A percentile compares a stretch with the other conserved stretches of the same genome.
These are phyloP conservation scores for Larix kaempferi DNA, from an alignment of 75 land plant species.

Conservation along the genomic window DNA sequence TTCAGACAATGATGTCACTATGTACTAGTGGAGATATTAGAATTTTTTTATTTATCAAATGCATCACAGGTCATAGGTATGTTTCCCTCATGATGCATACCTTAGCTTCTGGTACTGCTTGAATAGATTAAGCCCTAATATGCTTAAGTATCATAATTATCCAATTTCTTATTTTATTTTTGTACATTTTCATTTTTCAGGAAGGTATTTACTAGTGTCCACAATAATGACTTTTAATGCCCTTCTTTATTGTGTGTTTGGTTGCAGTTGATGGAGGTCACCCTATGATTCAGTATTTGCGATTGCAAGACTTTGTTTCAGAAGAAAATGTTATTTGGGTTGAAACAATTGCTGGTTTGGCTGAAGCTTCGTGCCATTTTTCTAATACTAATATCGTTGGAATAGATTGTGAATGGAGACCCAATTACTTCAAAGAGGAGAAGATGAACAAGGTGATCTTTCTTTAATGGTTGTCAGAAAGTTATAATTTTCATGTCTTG, in stretches of 20 bases:
- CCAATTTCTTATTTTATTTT: neutral
- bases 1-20: no score
- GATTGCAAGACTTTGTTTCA: neutral
- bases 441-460: no score
- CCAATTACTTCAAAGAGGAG: neutral
- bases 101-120: no score
- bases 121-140: neutral
- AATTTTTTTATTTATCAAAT: no score
- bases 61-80: no score
- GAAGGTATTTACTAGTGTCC: neutral
- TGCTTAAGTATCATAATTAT: neutral
- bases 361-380: slow-evolving; percentile 1
- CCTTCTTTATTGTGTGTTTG: neutral
- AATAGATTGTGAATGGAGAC: slow-evolving; percentile 15
- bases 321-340: slow-evolving; percentile 11
- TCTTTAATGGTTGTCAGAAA: no score
- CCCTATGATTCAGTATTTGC: neutral
- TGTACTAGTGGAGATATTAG: no score
- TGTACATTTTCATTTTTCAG: neutral
- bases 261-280: neutral
- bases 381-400: neutral
- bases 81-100: no score
- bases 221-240: neutral
- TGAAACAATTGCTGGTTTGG: slow-evolving; percentile 11
- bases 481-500: no score